Evolutionary conservation across 2,329 filamentous ascomycete genomes (phyloP), one percentile per base, ranked within the genome.

Genomic region (Claviceps sp.): DNA sequence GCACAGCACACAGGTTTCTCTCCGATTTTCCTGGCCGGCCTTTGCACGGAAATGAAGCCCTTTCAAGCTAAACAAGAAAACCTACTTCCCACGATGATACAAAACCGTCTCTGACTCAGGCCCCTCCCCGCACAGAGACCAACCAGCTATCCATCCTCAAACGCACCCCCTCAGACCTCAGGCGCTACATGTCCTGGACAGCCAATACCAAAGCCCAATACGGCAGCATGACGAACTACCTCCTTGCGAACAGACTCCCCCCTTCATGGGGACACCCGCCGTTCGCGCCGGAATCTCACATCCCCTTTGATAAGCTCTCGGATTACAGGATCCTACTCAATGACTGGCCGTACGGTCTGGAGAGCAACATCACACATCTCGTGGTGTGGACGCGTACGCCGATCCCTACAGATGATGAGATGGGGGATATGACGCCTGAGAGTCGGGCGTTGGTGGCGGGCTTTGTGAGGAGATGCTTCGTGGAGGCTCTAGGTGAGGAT

Each of bases 341-440:
- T 61, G 90, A 96, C 73, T 97, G 89, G 90, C 91, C 91, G 0
- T 96, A 96, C 61, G 89, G 87, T 3, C 70, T 95, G 47, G 73
- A 72, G 1, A 63, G 73, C 0, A 75, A 75, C 50, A 79, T 84
- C 58, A 73, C 83, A n/a, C 91, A 97, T 64, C 78, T 96, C 20
- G 88, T 96, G 34, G 83, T 95, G 43, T 97, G 91, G 91, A 86
- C 85, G 49, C 91, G 94, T 62, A 93, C 91, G 42, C 71, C 75
- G 14, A 83, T 96, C 54, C 77, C 84, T 23, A 85, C 85, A 3
- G 84, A 94, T 57, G 66, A 79, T 0, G 71, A 69, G 17, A 86
- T 77, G 0, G 88, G 86, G 9, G 83, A 90, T 57, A 71, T 94
- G 70, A 89, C 86, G 2, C 67, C 76, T 0, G 75, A 82, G 61